Evolutionary conservation across 345 rosid genomes (phyloP).

Genomic region (Heritiera fomes): DNA sequence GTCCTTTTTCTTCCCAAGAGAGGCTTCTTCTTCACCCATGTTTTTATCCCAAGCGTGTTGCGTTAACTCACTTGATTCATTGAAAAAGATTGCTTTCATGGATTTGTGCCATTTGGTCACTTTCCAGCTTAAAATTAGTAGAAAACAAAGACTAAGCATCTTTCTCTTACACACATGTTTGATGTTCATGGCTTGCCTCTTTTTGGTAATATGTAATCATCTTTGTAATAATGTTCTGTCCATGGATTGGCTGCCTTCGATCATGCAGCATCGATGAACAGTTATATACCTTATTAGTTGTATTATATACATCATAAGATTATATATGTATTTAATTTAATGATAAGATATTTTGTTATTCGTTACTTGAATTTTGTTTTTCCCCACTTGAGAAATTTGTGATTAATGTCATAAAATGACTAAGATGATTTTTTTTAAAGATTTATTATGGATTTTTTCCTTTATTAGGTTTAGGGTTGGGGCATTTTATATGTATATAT

Average conservation of each 20-base stretch:
- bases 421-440: too few species aligned
- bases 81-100: background rate
- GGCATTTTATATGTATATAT: too few species aligned
- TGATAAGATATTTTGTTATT: too few species aligned
- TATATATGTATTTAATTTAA: background rate
- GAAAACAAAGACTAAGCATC: conserved; percentile 4
- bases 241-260: background rate
- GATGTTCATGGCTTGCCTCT: conserved; percentile 34
- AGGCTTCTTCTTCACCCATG: conserved; percentile 8
- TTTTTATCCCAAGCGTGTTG: conserved; percentile 18
- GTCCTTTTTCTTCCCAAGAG: background rate
- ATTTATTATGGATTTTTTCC: too few species aligned
- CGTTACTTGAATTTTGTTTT: too few species aligned
- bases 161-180: background rate
- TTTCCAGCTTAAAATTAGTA: background rate
- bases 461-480: too few species aligned
- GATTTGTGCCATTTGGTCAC: background rate
- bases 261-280: background rate
- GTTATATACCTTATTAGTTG: background rate
- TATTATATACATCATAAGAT: background rate
- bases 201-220: conserved; percentile 4
- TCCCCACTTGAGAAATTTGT: too few species aligned
- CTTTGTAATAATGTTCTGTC: background rate
- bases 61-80: conserved; percentile 8
- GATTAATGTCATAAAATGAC: too few species aligned